Conservation (phyloP, 805 yeast species). For the Candida sanyiensis region DNA sequence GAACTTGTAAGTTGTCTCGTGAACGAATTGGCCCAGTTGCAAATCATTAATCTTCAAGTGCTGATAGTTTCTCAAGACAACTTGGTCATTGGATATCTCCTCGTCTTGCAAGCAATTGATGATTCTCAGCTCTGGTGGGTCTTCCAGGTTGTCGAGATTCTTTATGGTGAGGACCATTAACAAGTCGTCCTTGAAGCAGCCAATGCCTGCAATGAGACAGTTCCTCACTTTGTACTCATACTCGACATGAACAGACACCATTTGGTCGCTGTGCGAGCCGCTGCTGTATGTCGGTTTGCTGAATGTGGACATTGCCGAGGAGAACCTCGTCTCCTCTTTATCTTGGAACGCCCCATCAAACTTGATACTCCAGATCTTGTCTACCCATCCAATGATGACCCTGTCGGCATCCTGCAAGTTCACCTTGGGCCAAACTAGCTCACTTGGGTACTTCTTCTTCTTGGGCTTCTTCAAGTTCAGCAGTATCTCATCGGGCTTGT, state of each 20-base stretch:
- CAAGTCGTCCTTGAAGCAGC: constrained; percentile 67
- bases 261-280: constrained; percentile 23
- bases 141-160: constrained; percentile 32
- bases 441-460: constrained; percentile 50
- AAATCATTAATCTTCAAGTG: constrained; percentile 76
- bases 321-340: constrained; percentile 16
- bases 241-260: constrained; percentile 40
- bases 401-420: constrained; percentile 60
- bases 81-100: constrained; percentile 74
- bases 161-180: constrained; percentile 53
- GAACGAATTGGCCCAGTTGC: constrained; percentile 51
- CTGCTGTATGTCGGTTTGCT: constrained; percentile 38
- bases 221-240: constrained; percentile 35
- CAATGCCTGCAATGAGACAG: constrained; percentile 64
- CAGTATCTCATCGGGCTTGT: constrained; percentile 40
- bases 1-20: constrained; percentile 38
- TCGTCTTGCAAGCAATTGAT: constrained; percentile 60
- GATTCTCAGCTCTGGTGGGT: constrained; percentile 70
- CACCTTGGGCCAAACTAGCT: constrained; percentile 77
- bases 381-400: constrained; percentile 78
- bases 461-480: constrained; percentile 51
- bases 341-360: constrained; percentile 27
- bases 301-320: constrained; percentile 39
- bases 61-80: constrained; percentile 53
- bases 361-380: constrained; percentile 65